Conservation (phyloP, 1,284 basidiomycete species). For the Ustilago hordei region DNA sequence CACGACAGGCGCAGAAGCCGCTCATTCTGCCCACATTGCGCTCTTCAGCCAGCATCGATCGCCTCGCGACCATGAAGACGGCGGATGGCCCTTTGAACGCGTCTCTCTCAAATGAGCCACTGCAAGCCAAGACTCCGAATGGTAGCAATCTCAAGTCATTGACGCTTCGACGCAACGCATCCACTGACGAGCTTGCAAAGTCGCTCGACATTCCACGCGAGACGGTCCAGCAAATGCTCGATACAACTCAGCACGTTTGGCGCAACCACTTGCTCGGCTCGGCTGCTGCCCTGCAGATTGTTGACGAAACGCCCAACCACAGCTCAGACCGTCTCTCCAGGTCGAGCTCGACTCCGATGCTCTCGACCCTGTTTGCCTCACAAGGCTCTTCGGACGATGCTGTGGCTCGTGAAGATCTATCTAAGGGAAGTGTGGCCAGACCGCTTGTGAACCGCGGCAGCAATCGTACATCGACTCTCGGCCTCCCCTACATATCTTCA, state of each 20-base stretch:
- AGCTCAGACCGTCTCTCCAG: constrained; percentile 10
- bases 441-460: constrained; percentile 5
- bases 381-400: constrained; percentile 6
- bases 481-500: constrained; percentile 41
- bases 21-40: constrained; percentile 37
- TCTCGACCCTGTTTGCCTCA: constrained; percentile 28
- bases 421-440: constrained; percentile 23
- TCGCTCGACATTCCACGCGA: constrained; percentile 49
- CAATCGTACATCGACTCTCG: constrained; percentile 18
- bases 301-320: neutral
- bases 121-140: neutral
- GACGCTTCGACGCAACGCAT: constrained; percentile 24
- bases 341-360: constrained; percentile 31
- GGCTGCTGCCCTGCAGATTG: neutral
- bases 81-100: neutral
- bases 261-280: constrained; percentile 35
- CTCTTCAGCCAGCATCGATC: constrained; percentile 24
- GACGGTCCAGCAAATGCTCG: constrained; percentile 46
- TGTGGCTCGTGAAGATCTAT: constrained; percentile 7
- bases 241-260: constrained; percentile 48
- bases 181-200: constrained; percentile 33
- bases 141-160: constrained; percentile 13
- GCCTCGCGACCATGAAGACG: constrained; percentile 17
- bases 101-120: constrained; percentile 1
- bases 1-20: constrained; percentile 24